Evolutionary conservation across 1,284 basidiomycete genomes (phyloP).

Genomic region (Inonotus obliquus): DNA sequence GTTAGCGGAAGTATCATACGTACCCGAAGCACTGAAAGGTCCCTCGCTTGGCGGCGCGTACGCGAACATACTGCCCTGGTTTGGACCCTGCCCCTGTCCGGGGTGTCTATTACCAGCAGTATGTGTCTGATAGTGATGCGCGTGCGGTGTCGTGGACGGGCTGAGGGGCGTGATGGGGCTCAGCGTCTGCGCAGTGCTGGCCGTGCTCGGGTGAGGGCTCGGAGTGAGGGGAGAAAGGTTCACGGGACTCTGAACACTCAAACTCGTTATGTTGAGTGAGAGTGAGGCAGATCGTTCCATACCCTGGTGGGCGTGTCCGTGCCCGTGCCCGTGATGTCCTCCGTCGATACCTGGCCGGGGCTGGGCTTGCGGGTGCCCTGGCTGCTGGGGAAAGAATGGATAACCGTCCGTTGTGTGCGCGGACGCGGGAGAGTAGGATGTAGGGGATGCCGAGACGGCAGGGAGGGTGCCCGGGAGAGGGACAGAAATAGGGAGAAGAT

Average conservation of each 20-base stretch:
- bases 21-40: not conserved
- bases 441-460: constrained; percentile 20
- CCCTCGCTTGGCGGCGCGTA: constrained; percentile 13
- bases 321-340: constrained; percentile 21
- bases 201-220: constrained; percentile 27
- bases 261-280: constrained; percentile 62
- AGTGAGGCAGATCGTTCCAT: constrained; percentile 34
- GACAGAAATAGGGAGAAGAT: constrained; percentile 22
- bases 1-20: not conserved
- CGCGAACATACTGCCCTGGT: constrained; percentile 21
- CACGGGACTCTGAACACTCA: constrained; percentile 59
- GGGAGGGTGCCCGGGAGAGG: constrained; percentile 25
- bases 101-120: constrained; percentile 26
- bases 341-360: constrained; percentile 21
- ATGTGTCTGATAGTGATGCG: constrained; percentile 29
- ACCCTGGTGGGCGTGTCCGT: constrained; percentile 24
- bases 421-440: constrained; percentile 35
- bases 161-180: constrained; percentile 52
- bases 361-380: constrained; percentile 23
- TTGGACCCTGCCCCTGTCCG: not conserved
- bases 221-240: constrained; percentile 45
- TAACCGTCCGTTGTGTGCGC: constrained; percentile 24
- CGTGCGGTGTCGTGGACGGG: constrained; percentile 38
- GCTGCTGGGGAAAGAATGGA: constrained; percentile 21
- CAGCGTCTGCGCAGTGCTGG: constrained; percentile 20